These are phyloP conservation scores for Candida morakotiae DNA, from an alignment of 805 yeast species.

Conservation along the genomic window DNA sequence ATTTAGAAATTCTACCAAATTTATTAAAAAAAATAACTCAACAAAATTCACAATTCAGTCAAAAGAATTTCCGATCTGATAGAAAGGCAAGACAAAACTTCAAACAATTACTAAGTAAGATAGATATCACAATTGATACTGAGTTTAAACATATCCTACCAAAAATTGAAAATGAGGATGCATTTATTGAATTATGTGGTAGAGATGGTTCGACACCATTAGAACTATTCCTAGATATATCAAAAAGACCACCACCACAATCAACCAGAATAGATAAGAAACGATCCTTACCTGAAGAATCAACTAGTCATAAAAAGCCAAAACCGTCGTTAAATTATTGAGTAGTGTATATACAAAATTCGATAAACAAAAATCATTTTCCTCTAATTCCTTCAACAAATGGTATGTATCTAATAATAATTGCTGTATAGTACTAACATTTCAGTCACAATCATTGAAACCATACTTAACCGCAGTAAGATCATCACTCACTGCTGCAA, in stretches of 20 bases:
- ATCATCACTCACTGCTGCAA: conserved; percentile 86
- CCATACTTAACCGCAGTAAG: conserved; percentile 95
- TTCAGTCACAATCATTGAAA: conserved; percentile 90
- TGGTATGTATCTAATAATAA: conserved; percentile 2
- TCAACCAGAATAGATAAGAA: background rate
- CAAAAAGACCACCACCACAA: conserved; percentile 33
- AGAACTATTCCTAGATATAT: conserved; percentile 73
- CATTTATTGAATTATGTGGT: conserved; percentile 63
- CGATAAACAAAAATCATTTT: background rate
- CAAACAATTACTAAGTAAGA: conserved; percentile 42
- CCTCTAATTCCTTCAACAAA: conserved; percentile 3
- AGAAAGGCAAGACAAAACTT: conserved; percentile 63
- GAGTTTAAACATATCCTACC: conserved; percentile 60
- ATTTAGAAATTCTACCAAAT: conserved; percentile 29
- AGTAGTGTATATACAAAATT: conserved; percentile 1
- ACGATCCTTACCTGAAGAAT: background rate
- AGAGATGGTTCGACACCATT: conserved; percentile 73
- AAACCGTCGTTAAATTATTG: conserved; percentile 6
- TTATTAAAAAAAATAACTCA: conserved; percentile 16
- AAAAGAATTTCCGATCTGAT: conserved; percentile 50
- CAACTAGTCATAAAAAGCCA: background rate
- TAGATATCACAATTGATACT: conserved; percentile 41
- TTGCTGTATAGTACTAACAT: conserved; percentile 2
- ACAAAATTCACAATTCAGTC: conserved; percentile 21
- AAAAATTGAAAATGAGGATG: conserved; percentile 47